Evolutionary conservation across 2,329 filamentous ascomycete species (phyloP), one percentile per base, ranked within the genome.

Genomic region (Aureobasidium sp.): DNA sequence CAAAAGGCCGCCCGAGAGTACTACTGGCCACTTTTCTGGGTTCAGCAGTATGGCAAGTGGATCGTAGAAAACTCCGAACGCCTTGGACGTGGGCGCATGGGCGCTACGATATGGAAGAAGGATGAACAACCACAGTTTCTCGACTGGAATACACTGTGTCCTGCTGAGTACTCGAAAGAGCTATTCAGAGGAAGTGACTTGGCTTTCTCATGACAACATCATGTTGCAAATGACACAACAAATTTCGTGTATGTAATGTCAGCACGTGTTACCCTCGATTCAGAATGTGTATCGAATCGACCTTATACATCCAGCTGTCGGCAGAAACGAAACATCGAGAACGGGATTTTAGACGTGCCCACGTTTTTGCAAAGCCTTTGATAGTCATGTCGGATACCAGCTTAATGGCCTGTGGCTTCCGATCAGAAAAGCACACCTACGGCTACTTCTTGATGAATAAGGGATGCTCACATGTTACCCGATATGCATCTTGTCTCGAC

Each of bases 11-110:
- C 60, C 5, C 63, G 66, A 20, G 62, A 67, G 27, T 9, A 29
- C 3, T 49, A 63, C 29, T 68, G 66, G 66, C 36, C 60, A 12
- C 53, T 29, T 0, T 62, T 65, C 57, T 68, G 66, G 66, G 52
- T 68, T 7, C 64, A 66, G 42, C 63, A 51, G 12, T 62, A 67
- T 20, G 63, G 63, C 27, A 56, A 62, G 5, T 55, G 57, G 48
- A 34, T 67, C 5, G 62, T 66, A n/a, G 61, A 64, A 4, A 57
- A 62, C 25, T 20, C 36, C 22, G 29, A 55, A n/a, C 60, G 39
- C 5, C 42, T 36, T 17, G 27, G 41, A 62, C 31, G 31, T 29
- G 39, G 37, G 41, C 51, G 39, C 17, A 29, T 44, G 12, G 48
- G 41, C 20, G 60, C 29, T 34, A 47, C 25, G 12, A 29, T 55